Evolutionary conservation across 176 grass and related monocot genomes (phyloP).

Genomic region (Musa beccarii): DNA sequence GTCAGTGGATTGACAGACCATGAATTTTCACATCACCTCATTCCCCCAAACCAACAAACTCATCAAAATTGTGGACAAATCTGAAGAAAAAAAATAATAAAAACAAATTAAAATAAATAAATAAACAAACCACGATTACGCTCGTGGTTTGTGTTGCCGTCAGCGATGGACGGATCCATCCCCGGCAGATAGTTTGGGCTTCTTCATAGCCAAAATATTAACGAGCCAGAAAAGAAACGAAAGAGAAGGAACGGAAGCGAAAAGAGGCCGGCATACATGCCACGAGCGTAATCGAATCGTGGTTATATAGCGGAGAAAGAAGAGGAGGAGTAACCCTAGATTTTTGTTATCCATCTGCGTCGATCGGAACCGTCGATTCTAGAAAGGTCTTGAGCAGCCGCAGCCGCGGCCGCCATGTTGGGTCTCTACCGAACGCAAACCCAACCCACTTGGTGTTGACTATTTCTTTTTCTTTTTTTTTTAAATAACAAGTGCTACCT

Average conservation of each 20-base stretch:
- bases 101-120: neutral
- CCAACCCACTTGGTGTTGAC: too few species aligned
- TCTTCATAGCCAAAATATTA: slow-evolving; percentile 41
- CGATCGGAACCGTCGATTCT: too few species aligned
- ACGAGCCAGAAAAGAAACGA: neutral
- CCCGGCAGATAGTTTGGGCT: slow-evolving; percentile 38
- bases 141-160: slow-evolving; percentile 15
- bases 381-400: too few species aligned
- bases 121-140: too few species aligned
- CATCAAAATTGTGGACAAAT: neutral
- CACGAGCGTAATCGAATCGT: too few species aligned
- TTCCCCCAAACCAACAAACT: neutral
- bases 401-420: too few species aligned
- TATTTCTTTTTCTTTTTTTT: too few species aligned
- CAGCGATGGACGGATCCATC: slow-evolving; percentile 36
- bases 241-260: neutral
- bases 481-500: too few species aligned
- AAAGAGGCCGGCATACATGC: neutral
- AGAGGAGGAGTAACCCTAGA: too few species aligned
- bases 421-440: too few species aligned
- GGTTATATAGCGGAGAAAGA: too few species aligned
- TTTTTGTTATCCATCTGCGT: too few species aligned
- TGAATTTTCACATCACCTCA: slow-evolving; percentile 61
- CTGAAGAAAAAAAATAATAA: neutral
- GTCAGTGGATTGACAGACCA: slow-evolving; percentile 90